These are phyloP conservation scores for Diplocarpon rosae DNA, from an alignment of 2,329 filamentous ascomycete genomes.

Conservation along the genomic window DNA sequence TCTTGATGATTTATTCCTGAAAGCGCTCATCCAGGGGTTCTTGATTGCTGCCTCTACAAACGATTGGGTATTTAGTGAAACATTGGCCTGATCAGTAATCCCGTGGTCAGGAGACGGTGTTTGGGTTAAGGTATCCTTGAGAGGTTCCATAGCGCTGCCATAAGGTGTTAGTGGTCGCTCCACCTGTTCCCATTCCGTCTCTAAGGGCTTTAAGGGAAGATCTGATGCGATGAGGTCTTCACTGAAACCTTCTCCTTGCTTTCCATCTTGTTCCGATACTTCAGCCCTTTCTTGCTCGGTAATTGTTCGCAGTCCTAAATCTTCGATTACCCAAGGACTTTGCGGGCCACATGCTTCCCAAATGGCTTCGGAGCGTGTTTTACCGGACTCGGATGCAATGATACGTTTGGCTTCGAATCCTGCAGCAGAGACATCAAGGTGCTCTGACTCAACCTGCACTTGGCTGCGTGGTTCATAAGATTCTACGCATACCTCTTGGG, in stretches of 20 bases:
- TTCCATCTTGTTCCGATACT: background rate
- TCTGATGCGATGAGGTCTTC: background rate
- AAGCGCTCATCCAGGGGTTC: constrained; percentile 22
- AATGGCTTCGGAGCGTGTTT: constrained; percentile 5
- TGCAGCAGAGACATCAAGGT: background rate
- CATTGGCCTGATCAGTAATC: background rate
- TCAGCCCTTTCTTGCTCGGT: background rate
- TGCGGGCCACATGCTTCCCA: constrained; percentile 15
- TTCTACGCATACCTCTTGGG: too few species aligned
- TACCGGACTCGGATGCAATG: too few species aligned
- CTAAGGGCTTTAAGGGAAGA: background rate
- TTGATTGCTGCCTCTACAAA: background rate
- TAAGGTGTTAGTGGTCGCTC: background rate
- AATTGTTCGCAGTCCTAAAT: background rate
- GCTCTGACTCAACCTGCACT: background rate
- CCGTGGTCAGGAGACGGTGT: background rate
- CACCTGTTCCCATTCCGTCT: background rate
- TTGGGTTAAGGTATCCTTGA: background rate
- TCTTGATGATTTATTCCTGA: constrained; percentile 6
- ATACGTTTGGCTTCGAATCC: background rate
- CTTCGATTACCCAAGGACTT: constrained; percentile 23
- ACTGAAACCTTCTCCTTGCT: background rate
- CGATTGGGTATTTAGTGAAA: background rate
- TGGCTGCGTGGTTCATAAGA: background rate
- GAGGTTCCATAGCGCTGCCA: background rate